Evolutionary conservation across 352 stramenopile species (phyloP), one percentile per base, ranked within the genome.

Genomic region (Pythium coloratum): DNA sequence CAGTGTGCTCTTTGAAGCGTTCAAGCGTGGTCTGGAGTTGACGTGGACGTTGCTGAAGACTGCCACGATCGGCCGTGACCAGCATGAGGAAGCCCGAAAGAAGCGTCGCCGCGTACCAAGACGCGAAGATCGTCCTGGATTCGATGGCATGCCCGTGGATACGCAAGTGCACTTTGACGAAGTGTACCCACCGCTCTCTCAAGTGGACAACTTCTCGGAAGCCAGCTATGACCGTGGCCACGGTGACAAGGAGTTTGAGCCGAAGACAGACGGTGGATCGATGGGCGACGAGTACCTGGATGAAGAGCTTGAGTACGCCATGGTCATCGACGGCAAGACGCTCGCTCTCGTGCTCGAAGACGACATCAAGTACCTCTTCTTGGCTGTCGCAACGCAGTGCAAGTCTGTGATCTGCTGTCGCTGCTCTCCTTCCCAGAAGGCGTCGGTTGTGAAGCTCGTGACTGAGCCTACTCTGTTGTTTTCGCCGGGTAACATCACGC

Each of bases 271-370:
- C 14, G 4, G 44, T 1, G 33, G 20, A 2, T 68, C 61, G 1
- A 36, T 69, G 16, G 54, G 13, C 13, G 84, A 81, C 14, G 83
- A 91, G 36, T 87, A 72, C 14, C 63, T 88, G 4, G 85, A 94
- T 20, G 87, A 94, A 28, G 83, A 94, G 9, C 55, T 96, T 20
- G 89, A 95, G 58, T 95, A 94, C 61, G 88, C 87, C 14, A 94
- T 96, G 87, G 88, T 96, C n/a, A 96, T 96, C 57, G 88, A 96
- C 62, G 88, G 88, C 10, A 93, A 92, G 62, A 95, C 88, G 14
- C 72, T 95, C 3, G 82, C 85, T 20, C 67, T 96, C 28, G 77
- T 94, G 34, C 72, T 96, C 34, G 87, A 94, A 60, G 84, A 95
- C 71, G 89, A 96, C 65, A 94, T 95, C 59, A 95, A 96, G 65